phyloP scores from a whole-genome alignment of 306 rosid species.

The Medicago arabica region DNA sequence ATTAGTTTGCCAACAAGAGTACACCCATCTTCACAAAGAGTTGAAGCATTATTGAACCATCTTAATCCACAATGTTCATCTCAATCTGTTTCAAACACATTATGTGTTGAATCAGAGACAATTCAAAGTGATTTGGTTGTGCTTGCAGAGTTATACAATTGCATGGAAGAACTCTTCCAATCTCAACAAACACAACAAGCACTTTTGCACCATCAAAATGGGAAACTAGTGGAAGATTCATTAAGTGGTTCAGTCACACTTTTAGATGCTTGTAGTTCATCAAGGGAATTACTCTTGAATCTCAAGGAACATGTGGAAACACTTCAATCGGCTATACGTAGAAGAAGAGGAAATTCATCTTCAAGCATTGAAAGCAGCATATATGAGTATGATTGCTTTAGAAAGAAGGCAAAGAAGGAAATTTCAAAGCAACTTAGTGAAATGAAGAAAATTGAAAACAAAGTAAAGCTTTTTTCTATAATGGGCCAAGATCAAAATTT shows the following conservation, averaged over 20 bases:
- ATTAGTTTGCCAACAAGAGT: conserved; percentile 80
- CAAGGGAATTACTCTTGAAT: conserved; percentile 53
- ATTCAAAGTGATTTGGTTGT: conserved; percentile 54
- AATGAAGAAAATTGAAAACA: conserved; percentile 61
- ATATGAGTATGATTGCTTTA: conserved; percentile 52
- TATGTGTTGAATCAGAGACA: conserved; percentile 37
- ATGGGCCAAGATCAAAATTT: conserved; percentile 49
- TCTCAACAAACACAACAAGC: conserved; percentile 60
- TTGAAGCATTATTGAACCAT: conserved; percentile 57
- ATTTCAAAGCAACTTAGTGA: conserved; percentile 51
- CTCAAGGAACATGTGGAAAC: conserved; percentile 59
- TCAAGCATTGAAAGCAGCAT: conserved; percentile 54
- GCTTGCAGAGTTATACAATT: conserved; percentile 61
- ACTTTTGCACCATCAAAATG: conserved; percentile 53
- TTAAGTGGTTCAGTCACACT: conserved; percentile 56
- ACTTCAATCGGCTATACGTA: conserved; percentile 65
- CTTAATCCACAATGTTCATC: conserved; percentile 44
- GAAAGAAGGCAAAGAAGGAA: conserved; percentile 71
- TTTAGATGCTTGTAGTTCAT: conserved; percentile 59
- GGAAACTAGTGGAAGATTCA: conserved; percentile 53
- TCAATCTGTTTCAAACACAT: conserved; percentile 23
- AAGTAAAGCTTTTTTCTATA: conserved; percentile 2
- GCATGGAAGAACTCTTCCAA: conserved; percentile 57
- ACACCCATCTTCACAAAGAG: conserved; percentile 59
- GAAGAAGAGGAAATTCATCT: conserved; percentile 58